Conservation (phyloP, 345 rosid species). For the Arabis alpina region DNA sequence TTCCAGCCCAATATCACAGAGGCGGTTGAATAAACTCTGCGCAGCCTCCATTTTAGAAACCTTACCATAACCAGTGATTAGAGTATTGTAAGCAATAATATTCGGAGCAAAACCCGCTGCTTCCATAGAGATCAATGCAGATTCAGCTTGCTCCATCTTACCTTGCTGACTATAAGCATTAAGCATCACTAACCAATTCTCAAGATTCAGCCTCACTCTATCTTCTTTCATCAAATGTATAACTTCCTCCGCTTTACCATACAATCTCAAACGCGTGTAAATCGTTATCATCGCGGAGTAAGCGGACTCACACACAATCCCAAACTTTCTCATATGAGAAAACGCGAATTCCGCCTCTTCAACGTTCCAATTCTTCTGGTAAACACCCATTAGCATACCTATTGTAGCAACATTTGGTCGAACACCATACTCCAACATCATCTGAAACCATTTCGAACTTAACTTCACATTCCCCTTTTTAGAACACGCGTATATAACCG, state of each 20-base stretch:
- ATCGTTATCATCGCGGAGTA: slow-evolving; percentile 90
- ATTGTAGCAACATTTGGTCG: slow-evolving; percentile 80
- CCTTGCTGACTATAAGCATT: slow-evolving; percentile 89
- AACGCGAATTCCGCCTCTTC: slow-evolving; percentile 78
- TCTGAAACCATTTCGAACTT: slow-evolving; percentile 68
- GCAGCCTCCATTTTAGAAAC: slow-evolving; percentile 73
- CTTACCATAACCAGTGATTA: slow-evolving; percentile 87
- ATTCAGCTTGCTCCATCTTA: slow-evolving; percentile 71
- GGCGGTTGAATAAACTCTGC: slow-evolving; percentile 51
- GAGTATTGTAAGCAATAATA: slow-evolving; percentile 75
- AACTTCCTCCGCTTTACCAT: slow-evolving; percentile 75
- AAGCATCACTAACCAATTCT: slow-evolving; percentile 86
- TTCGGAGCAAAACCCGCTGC: slow-evolving; percentile 58
- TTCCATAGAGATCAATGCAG: slow-evolving; percentile 58
- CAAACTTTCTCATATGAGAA: slow-evolving; percentile 63
- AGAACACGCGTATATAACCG: slow-evolving; percentile 64
- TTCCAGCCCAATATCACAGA: slow-evolving; percentile 55
- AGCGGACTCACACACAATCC: slow-evolving; percentile 78
- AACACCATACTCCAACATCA: slow-evolving; percentile 76
- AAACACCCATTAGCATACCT: slow-evolving; percentile 90
- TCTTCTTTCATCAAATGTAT: slow-evolving; percentile 66
- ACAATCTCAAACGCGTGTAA: slow-evolving; percentile 71
- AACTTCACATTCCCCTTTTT: slow-evolving; percentile 60
- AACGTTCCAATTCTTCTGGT: slow-evolving; percentile 71
- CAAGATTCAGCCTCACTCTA: slow-evolving; percentile 54